Conservation (phyloP, 2,329 filamentous ascomycete species). For the Scytalidium sp. region DNA sequence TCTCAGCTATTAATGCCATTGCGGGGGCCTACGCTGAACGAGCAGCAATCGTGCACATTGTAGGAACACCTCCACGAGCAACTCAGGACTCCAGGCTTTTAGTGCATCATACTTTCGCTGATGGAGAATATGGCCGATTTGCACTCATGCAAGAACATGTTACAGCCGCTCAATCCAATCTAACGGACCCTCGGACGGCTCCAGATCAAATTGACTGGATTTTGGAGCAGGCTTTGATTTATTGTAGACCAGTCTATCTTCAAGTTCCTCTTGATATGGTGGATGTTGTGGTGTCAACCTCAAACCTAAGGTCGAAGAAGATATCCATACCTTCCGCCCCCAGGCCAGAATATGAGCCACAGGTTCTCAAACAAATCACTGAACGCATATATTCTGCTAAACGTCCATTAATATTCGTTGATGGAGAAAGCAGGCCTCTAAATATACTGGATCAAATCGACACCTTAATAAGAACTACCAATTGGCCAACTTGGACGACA, state of each 20-base stretch:
- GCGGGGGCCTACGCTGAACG: constrained; percentile 69
- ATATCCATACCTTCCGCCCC: constrained; percentile 35
- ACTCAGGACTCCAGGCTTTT: constrained; percentile 39
- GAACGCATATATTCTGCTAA: constrained; percentile 68
- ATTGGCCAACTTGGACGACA: constrained; percentile 70
- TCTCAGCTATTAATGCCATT: constrained; percentile 68
- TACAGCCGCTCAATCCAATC: constrained; percentile 65
- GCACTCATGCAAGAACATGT: constrained; percentile 70
- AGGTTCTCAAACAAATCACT: constrained; percentile 69
- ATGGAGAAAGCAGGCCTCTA: constrained; percentile 47
- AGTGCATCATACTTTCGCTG: constrained; percentile 67
- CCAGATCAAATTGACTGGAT: constrained; percentile 75
- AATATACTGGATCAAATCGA: constrained; percentile 15
- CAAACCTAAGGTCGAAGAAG: constrained; percentile 48
- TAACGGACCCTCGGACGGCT: constrained; percentile 66
- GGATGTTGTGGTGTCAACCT: constrained; percentile 68
- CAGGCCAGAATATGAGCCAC: constrained; percentile 56
- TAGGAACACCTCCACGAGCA: constrained; percentile 44
- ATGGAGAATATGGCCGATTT: constrained; percentile 75
- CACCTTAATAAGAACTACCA: constrained; percentile 35
- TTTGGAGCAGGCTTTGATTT: constrained; percentile 67
- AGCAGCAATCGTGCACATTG: constrained; percentile 64
- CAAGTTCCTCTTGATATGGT: constrained; percentile 79
- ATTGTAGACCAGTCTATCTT: constrained; percentile 76
- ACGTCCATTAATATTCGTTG: constrained; percentile 72